Evolutionary conservation across 108 stramenopile species (phyloP).

Genomic region (Halocafeteria seosinensis): DNA sequence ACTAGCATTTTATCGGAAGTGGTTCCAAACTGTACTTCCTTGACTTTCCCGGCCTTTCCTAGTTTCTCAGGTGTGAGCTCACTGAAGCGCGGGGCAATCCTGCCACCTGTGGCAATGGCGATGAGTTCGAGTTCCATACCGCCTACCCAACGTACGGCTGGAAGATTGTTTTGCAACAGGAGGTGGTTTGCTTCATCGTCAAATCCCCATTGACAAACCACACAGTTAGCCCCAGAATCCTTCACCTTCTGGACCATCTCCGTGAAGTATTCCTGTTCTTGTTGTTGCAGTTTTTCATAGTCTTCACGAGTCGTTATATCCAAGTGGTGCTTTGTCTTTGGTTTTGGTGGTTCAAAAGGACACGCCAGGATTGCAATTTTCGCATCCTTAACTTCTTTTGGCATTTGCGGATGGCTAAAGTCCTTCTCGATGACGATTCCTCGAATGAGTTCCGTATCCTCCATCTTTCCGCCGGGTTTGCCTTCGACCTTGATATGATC

Average conservation of each 20-base stretch:
- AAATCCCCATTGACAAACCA: slow-evolving; percentile 96
- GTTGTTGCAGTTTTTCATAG: slow-evolving; percentile 71
- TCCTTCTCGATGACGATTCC: slow-evolving; percentile 97
- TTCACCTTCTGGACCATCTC: slow-evolving; percentile 94
- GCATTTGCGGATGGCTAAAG: slow-evolving; percentile 90
- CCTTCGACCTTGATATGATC: slow-evolving; percentile 98
- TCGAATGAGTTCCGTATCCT: slow-evolving; percentile 84
- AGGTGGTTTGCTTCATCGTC: slow-evolving; percentile 98
- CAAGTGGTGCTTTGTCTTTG: slow-evolving; percentile 99
- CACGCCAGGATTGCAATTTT: slow-evolving; percentile 88
- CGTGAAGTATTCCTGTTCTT: slow-evolving; percentile 86
- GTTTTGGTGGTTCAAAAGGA: slow-evolving; percentile 97
- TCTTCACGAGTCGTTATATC: slow-evolving; percentile 85
- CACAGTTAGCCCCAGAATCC: slow-evolving; percentile 83
- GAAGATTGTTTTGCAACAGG: slow-evolving; percentile 69
- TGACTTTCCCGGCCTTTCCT: slow-evolving; percentile 68
- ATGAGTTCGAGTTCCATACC: slow-evolving; percentile 98
- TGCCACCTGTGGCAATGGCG: slow-evolving; percentile 96
- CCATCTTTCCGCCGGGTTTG: slow-evolving; percentile 86
- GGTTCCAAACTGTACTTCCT: slow-evolving; percentile 85
- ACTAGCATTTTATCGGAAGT: slow-evolving; percentile 72
- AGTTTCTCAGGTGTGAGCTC: slow-evolving; percentile 83
- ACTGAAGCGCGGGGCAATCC: slow-evolving; percentile 86
- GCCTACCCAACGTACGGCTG: slow-evolving; percentile 90
- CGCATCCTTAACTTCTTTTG: slow-evolving; percentile 67